Percentiles rank a stretch among this genome's conserved stretches.
Conservation (phyloP, 305 asterid species). For the Solanum hybrid region DNA sequence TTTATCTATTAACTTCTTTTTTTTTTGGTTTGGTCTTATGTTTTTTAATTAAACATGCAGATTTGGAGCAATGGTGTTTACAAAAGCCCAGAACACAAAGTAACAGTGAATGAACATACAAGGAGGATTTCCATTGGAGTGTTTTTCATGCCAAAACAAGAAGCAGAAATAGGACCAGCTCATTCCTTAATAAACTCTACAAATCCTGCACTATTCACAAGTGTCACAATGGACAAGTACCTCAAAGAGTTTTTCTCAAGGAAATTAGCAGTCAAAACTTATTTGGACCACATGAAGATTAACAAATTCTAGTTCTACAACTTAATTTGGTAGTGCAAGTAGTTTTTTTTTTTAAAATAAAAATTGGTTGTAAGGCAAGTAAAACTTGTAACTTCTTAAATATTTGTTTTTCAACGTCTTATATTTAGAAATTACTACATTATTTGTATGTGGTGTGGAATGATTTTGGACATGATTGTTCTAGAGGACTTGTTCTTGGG, state of each 20-base stretch:
- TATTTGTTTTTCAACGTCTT: no score
- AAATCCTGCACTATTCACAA: constrained; percentile 1
- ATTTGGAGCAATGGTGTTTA: constrained; percentile 15
- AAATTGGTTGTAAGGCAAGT: no score
- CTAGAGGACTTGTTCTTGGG: no score
- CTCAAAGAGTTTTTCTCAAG: constrained; percentile 6
- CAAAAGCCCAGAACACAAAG: constrained; percentile 21
- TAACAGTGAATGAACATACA: constrained; percentile 10
- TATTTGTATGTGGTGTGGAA: no score
- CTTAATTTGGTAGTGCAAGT: no score
- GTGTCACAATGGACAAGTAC: not conserved
- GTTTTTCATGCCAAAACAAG: constrained; percentile 18
- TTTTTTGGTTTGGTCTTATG: not conserved
- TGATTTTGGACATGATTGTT: no score
- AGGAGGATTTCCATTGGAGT: constrained; percentile 17
- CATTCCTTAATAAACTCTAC: not conserved
- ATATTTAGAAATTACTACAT: no score
- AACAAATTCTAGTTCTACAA: not conserved
- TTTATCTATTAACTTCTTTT: not conserved
- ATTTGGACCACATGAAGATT: constrained; percentile 7
- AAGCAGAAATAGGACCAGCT: constrained; percentile 9
- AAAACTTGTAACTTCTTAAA: no score
- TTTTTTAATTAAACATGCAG: not conserved
- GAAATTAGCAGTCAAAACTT: not conserved
- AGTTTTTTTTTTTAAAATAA: no score